phyloP scores from a whole-genome alignment of 768 basidiomycete genomes.

The Tylopilus balloui region DNA sequence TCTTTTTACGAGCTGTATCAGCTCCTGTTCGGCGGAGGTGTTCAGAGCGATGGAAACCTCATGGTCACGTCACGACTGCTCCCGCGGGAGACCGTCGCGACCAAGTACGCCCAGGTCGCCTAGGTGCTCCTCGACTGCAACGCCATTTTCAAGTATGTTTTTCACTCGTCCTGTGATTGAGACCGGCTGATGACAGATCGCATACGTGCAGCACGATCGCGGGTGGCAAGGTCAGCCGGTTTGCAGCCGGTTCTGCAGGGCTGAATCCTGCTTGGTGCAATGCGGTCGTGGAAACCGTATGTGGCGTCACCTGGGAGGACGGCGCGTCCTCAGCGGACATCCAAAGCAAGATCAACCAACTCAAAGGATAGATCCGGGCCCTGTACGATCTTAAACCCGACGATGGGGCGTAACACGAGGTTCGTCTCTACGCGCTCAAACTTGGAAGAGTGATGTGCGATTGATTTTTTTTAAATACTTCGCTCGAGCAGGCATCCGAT shows the following conservation, averaged over 20 bases:
- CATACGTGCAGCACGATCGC: slow-evolving; percentile 32
- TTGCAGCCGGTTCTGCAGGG: slow-evolving; percentile 31
- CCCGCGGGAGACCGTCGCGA: slow-evolving; percentile 9
- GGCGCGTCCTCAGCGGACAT: slow-evolving; percentile 17
- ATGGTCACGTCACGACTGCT: slow-evolving; percentile 9
- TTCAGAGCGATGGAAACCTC: background rate
- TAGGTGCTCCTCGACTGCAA: slow-evolving; percentile 6
- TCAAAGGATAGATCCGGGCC: slow-evolving; percentile 19
- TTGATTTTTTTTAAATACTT: too few species aligned
- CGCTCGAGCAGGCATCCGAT: slow-evolving; percentile 34
- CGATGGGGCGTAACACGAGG: slow-evolving; percentile 47
- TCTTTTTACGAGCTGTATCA: slow-evolving; percentile 8
- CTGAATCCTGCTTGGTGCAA: slow-evolving; percentile 35
- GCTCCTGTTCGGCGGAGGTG: background rate
- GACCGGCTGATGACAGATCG: background rate
- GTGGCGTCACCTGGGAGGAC: slow-evolving; percentile 21
- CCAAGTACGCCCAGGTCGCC: background rate
- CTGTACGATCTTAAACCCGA: slow-evolving; percentile 31
- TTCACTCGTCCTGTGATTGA: too few species aligned
- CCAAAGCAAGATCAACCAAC: slow-evolving; percentile 3
- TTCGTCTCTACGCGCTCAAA: slow-evolving; percentile 8
- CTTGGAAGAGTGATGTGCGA: too few species aligned
- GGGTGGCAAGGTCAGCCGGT: slow-evolving; percentile 40
- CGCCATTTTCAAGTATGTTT: slow-evolving; percentile 5
- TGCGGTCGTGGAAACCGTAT: slow-evolving; percentile 32